phyloP scores from a whole-genome alignment of 306 rosid species.

The Rubus idaeus region DNA sequence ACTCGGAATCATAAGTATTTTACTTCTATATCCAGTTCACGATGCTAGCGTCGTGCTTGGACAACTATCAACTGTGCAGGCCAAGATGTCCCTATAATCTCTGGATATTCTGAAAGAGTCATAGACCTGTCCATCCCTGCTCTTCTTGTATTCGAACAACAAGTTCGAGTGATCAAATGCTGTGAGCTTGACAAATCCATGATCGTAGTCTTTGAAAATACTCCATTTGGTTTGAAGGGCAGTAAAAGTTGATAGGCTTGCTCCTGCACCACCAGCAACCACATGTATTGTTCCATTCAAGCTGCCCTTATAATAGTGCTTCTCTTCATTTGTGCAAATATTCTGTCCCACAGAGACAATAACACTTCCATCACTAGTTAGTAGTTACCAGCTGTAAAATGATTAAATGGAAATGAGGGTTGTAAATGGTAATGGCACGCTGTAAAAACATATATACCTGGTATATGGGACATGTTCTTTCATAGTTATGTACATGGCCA shows the following conservation, averaged over 20 bases:
- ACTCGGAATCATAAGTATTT: background rate
- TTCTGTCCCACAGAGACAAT: slow-evolving; percentile 36
- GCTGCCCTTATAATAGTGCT: slow-evolving; percentile 58
- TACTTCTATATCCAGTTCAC: slow-evolving; percentile 27
- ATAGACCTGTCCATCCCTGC: slow-evolving; percentile 75
- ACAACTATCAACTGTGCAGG: slow-evolving; percentile 71
- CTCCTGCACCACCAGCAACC: slow-evolving; percentile 93
- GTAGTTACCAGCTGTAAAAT: background rate
- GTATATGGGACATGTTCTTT: slow-evolving; percentile 89
- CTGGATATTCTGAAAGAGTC: slow-evolving; percentile 74
- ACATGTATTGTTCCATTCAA: slow-evolving; percentile 90
- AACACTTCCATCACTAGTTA: background rate
- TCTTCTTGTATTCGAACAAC: slow-evolving; percentile 89
- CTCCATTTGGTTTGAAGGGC: slow-evolving; percentile 76
- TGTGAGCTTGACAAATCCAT: slow-evolving; percentile 80
- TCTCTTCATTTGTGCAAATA: slow-evolving; percentile 75
- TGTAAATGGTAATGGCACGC: background rate
- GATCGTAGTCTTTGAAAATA: slow-evolving; percentile 68
- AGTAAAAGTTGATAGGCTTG: slow-evolving; percentile 62
- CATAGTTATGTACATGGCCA: slow-evolving; percentile 89
- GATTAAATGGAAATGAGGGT: background rate
- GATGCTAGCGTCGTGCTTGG: slow-evolving; percentile 62
- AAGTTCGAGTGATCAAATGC: slow-evolving; percentile 82
- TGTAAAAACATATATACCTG: slow-evolving; percentile 43
- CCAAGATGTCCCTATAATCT: slow-evolving; percentile 77